Evolutionary conservation across 306 rosid genomes (phyloP), one percentile per base, ranked within the genome.

Genomic region (Ochetophila trinervis): DNA sequence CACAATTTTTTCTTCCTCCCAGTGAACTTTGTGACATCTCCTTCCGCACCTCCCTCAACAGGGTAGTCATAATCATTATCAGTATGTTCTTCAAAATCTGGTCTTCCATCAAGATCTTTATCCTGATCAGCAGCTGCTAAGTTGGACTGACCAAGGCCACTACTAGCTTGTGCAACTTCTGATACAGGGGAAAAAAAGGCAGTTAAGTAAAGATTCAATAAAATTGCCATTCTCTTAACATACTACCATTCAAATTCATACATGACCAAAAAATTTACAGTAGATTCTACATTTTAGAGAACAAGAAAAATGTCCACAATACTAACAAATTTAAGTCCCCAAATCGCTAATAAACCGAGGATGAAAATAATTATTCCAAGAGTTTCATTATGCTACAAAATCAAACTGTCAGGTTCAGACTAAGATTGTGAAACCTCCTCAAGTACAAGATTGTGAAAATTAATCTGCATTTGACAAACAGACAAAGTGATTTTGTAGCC

Each of bases 1-100:
- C 84, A 86, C 86, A 83, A 72, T 69, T 82, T 94, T 63, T 85
- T 90, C 88, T 90, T 88, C 79, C 97, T 88, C 57, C 82, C 79
- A 0, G 97, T 73, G 45, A 76, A 53, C 62, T 64, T 64, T 30
- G 57, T 30, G 47, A 76, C 51, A 30, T 76, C 76, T 53, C 64
- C 80, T n/a, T 63, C 63, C 54, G 5, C 8, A 16, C 64, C 62
- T 68, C 62, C 70, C 15, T 55, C 72, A 17, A 21, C 63, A 9
- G 67, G 67, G 62, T 30, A 34, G n/a, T 65, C 75, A 44, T 52
- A 72, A 9, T 63, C 72, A 34, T 60, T 63, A 15, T 35, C 72
- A 52, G 72, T 67, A 58, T 44, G 63, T 59, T 69, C 76, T 10
- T 55, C 68, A 64, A 45, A 20, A 27, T 63, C 70, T 24, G 66